Base-by-base conservation (phyloP, 2,329 filamentous ascomycete species). In the Paracamarosporium sp. region DNA sequence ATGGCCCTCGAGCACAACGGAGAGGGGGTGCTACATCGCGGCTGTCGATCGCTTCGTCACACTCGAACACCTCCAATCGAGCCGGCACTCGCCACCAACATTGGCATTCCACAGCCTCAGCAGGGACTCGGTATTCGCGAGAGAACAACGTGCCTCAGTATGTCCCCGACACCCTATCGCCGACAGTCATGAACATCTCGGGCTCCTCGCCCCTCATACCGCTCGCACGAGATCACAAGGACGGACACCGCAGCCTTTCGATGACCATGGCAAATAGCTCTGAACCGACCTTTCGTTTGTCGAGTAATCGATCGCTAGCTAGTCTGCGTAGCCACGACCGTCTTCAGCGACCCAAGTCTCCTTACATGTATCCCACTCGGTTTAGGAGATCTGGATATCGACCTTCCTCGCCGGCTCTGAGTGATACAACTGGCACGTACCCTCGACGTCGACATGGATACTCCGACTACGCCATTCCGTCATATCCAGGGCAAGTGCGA, bases 351-450 rank as follows among this genome's bases (percentile, higher is more conserved):
- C 69, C 74, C 12, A 69, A 71, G 45, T 79, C 75, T 25, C 76
- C 78, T 20, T 80, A 78, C 63, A 68, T 68, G 6, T 80, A 81
- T 60, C 79, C 78, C 1, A 74, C 74, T 50, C 72, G 79, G 44
- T 71, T 79, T 57, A 77, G 76, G 59, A 76, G 78, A 28, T 75
- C 76, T 13, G 76, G 76, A 13, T 77, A 79, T 60, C 74, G 79
- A 20, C 73, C 80, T 17, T 68, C 70, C 12, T 82, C 81, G 20
- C 79, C 80, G 33, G 77, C 78, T 7, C 62, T 79, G 69, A 81
- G 78, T 57, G 80, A 83, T 43, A 60, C 62, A 3, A 63, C 67
- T 25, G 63, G 69, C 9, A 44, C 63, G 17, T 62, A 64, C 20
- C 52, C 60, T 31, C 63, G 63, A 51, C 64, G 62, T 46, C 47